A percentile compares a stretch with the other conserved stretches of the same genome.
Conservation (phyloP, 148 eudicot species). For the Chenopodium album region DNA sequence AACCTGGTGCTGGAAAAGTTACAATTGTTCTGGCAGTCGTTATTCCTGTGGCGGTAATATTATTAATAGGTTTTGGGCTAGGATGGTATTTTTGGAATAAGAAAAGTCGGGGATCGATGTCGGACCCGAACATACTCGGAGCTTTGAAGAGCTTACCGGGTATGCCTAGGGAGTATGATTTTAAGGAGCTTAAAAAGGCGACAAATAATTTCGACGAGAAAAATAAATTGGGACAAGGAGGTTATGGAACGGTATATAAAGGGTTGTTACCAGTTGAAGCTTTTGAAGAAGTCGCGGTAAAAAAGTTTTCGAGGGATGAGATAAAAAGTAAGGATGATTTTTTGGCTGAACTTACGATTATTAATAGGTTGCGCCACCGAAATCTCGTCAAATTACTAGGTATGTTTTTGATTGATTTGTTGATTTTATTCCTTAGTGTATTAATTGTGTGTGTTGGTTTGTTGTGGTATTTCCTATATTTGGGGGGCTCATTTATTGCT, state of each 20-base stretch:
- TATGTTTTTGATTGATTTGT: slow-evolving; percentile 1
- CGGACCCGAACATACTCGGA: slow-evolving; percentile 49
- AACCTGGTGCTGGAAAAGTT: neutral
- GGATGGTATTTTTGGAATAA: slow-evolving; percentile 23
- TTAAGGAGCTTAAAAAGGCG: slow-evolving; percentile 67
- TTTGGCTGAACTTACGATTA: slow-evolving; percentile 84
- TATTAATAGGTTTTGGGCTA: slow-evolving; percentile 15
- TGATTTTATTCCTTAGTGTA: neutral
- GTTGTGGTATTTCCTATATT: neutral
- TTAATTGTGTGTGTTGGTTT: neutral
- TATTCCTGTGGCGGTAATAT: slow-evolving; percentile 9
- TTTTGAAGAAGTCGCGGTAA: slow-evolving; percentile 70
- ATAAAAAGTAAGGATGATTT: slow-evolving; percentile 81
- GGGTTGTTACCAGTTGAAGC: slow-evolving; percentile 50
- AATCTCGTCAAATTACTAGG: slow-evolving; percentile 84
- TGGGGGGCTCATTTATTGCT: neutral
- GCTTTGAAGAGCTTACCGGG: slow-evolving; percentile 74
- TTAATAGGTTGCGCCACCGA: slow-evolving; percentile 77
- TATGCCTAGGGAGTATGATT: slow-evolving; percentile 66
- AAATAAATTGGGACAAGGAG: slow-evolving; percentile 76
- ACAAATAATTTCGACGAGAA: slow-evolving; percentile 65
- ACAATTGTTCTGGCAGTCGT: slow-evolving; percentile 15
- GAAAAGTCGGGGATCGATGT: slow-evolving; percentile 17
- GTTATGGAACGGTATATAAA: slow-evolving; percentile 68
- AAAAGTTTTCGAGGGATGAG: slow-evolving; percentile 71